Evolutionary conservation across 2,329 filamentous ascomycete species (phyloP), one percentile per base, ranked within the genome.

Genomic region (Grosmannia serpens): DNA sequence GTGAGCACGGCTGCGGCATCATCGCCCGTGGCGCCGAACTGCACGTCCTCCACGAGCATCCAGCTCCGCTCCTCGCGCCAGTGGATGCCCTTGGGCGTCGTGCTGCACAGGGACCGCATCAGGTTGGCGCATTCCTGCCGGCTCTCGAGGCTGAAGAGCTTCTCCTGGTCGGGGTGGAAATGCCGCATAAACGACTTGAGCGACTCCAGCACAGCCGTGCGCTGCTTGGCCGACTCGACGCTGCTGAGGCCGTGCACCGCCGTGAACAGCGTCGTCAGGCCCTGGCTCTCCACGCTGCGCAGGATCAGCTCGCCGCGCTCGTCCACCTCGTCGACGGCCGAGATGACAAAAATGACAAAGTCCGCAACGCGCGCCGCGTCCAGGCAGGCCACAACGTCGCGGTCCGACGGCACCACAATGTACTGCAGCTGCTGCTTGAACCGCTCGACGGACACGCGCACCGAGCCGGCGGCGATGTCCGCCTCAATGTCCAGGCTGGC

Each of bases 391-490:
- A 88, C 78, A 20, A 97, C 72, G 62, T 96, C 87, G 58, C 86
- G 80, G 65, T 84, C 82, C 0, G 87, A 76, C 0, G 89, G 83
- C 10, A 96, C 72, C 8, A 62, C 15, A 31, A 64, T 63, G 69
- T 95, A 99, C 71, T 95, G 87, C 15, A 99, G 71, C 68, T 88
- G 96, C 70, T 97, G 92, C 76, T 95, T 95, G 77, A 97, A 99
- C 35, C 94, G 83, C 62, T 96, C 91, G 66, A 97, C 78, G 9
- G 85, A 78, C 31, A 91, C 84, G 59, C 83, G 83, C n/a, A 63
- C 33, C 1, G 52, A n/a, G 4, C 61, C 62, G 61, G 80, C 77
- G 46, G 82, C 75, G 3, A 80, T 75, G 33, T 86, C 73, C 41
- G 87, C 82, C 58, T 89, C 82, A 58, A 95, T 81, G 67, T 96